Conservation (phyloP, 2,329 filamentous ascomycete genomes). For the Cercospora brassicicola region DNA sequence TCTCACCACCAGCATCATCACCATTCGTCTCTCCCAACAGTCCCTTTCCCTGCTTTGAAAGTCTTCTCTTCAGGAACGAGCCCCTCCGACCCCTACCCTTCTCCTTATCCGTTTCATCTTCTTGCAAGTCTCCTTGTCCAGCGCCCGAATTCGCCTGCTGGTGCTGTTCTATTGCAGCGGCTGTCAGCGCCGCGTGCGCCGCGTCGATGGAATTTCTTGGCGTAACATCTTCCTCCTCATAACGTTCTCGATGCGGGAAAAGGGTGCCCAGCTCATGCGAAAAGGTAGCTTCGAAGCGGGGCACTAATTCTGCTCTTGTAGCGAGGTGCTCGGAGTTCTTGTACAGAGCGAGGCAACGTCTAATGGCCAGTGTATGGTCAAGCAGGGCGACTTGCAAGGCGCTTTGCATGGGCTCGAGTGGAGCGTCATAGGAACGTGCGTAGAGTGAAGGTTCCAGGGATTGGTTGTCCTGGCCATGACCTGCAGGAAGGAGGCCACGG, state of each 20-base stretch:
- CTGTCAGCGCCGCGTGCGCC: conserved; percentile 12
- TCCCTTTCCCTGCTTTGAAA: conserved; percentile 26
- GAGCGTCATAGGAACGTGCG: conserved; percentile 42
- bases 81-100: conserved; percentile 19
- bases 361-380: conserved; percentile 85
- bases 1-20: conserved; percentile 29
- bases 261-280: conserved; percentile 46
- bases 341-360: conserved; percentile 70
- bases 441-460: conserved; percentile 33
- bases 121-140: conserved; percentile 6
- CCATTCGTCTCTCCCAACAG: conserved; percentile 20
- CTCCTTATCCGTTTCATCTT: conserved; percentile 13
- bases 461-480: conserved; percentile 43
- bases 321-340: conserved; percentile 61
- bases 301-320: conserved; percentile 39
- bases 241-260: conserved; percentile 36
- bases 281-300: conserved; percentile 49
- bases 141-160: conserved; percentile 12
- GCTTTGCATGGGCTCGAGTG: conserved; percentile 63
- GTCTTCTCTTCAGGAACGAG: conserved; percentile 38
- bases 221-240: conserved; percentile 27
- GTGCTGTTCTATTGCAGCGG: conserved; percentile 14
- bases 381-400: conserved; percentile 82
- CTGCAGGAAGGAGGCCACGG: conserved; percentile 66
- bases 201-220: conserved; percentile 28